Base-by-base conservation (phyloP, 306 rosid genomes). In the Purshia tridentata region DNA sequence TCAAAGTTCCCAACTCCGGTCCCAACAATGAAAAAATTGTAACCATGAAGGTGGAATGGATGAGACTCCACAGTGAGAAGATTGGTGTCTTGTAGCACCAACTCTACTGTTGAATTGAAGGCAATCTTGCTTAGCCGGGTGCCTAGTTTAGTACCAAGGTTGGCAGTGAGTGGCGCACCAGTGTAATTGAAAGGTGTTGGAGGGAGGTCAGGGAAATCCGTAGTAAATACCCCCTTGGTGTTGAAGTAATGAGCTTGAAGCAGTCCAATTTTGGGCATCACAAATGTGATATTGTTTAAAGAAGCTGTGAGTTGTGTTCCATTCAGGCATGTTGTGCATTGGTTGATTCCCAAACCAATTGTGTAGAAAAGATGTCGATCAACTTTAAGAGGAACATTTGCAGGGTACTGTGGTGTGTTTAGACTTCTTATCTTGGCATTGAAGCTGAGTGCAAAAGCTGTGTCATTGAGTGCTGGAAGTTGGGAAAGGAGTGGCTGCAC, bases 41-140 rank as follows among this genome's bases (percentile, higher is more conserved):
- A 77, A 29, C 82, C 85, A 42, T 81, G 85, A 46, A 81, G 75
- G 67, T 81, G 85, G 62, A 81, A 67, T 9, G 85, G 85, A 64
- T 81, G 82, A 0, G 85, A 81, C 67, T 81, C 85, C 37, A 73
- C 85, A 4, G 69, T 61, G 37, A 81, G 72, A 45, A 81, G 81
- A 61, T 80, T 80, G 14, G 80, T 80, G 57, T 75, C 73, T 23
- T 81, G 85, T 15, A 81, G 46, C 16, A 81, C 81, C 64, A 81
- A 49, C 55, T 77, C 85, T 4, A 81, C 76, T 15, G 73, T 77
- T 6, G 85, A 81, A 52, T 75, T 75, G 44, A 80, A 75, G 4
- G 76, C 69, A 16, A 81, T 61, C 76, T 77, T 81, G 73, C 79
- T 77, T 9, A 77, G 64, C 29, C 79, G 48, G 11, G 85, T 81